Base-by-base conservation (phyloP, 2,329 filamentous ascomycete species). In the Zymoseptoria brevis region DNA sequence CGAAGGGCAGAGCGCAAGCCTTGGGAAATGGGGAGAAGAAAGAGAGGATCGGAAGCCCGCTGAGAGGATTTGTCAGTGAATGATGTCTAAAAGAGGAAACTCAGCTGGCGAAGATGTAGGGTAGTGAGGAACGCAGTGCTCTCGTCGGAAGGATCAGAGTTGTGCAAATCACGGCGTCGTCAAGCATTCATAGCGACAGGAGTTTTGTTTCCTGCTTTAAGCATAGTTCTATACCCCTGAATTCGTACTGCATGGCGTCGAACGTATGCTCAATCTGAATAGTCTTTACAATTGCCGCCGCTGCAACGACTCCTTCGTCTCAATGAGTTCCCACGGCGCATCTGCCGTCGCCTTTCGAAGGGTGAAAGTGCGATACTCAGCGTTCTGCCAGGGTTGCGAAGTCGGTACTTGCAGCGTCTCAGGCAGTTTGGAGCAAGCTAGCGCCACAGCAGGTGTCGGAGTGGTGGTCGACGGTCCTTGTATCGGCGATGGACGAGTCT, bases 321-420 rank as follows among this genome's bases (percentile, higher is more conserved):
- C 35, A 45, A 45, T n/a, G 13, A 45, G 35, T 16, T 45, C 35
- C 35, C 35, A 45, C 35, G 35, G 5, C 16, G 13, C 35, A 45
- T 45, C 35, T 13, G 35, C 13, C 13, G 35, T 45, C 35, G 35
- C 16, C 35, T 45, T 45, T 7, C 35, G 35, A n/a, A 45, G 35
- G 16, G 35, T 45, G 16, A 45, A 45, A n/a, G 35, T 45, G 35
- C 35, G 35, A 7, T 45, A 45, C 35, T 45, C 35, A 7, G 35
- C 35, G 7, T 45, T 45, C 35, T 16, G 13, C 35, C 35, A 45
- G 16, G 35, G 35, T 16, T 45, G 35, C 19, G 4, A 53, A 26
- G 19, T 30, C 19, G 24, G 51, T 22, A 30, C n/a, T 26, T 21
- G 53, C 21, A 16, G 64, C 60, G 16, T 57, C 57, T n/a, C 63